Base-by-base conservation (phyloP, 768 basidiomycete species). In the Suillus spraguei region DNA sequence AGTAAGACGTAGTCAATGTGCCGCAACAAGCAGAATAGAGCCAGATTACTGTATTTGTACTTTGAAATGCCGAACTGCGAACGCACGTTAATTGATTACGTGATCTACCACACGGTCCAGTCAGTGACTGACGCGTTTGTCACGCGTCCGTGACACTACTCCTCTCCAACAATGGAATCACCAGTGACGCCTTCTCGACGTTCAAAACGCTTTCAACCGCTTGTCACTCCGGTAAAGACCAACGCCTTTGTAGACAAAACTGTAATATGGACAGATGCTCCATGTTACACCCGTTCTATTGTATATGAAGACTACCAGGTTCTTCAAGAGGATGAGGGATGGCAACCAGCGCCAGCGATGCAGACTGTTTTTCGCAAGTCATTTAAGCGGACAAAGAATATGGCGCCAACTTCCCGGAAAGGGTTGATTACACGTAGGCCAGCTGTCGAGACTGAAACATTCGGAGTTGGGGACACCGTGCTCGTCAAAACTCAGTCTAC, bases 401-500 rank as follows among this genome's bases (percentile, higher is more conserved):
- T 35, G 44, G 58, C 52, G 0, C 72, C 70, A 41, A 33, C 24
- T 8, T 74, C 74, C 17, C 44, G 54, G 38, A 71, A 63, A 49
- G 47, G 66, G 46, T 60, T 64, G 13, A 53, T 63, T 17, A 58
- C 62, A 20, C 44, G 50, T 20, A 38, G 54, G 50, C 56, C 46
- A 46, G 35, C 47, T 16, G 63, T 16, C 13, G 55, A 60, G 22
- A 65, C 16, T 24, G 77, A 79, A 53, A 68, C 68, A 14, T 92
- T 83, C 68, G 72, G 67, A 2, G 74, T 90, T 7, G 92, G 91
- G 1, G 89, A 92, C 70, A 86, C 88, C 0, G 84, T 93, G 3
- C 80, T 87, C 41, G 79, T 93, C 22, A 77, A 84, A 50, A 81
- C 83, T 2, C 69, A 71, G 7, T 68, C 80, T 5, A 78, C 74